These are phyloP conservation scores for Aspergillus affinis DNA, from an alignment of 495 filamentous ascomycete genomes.

Conservation along the genomic window DNA sequence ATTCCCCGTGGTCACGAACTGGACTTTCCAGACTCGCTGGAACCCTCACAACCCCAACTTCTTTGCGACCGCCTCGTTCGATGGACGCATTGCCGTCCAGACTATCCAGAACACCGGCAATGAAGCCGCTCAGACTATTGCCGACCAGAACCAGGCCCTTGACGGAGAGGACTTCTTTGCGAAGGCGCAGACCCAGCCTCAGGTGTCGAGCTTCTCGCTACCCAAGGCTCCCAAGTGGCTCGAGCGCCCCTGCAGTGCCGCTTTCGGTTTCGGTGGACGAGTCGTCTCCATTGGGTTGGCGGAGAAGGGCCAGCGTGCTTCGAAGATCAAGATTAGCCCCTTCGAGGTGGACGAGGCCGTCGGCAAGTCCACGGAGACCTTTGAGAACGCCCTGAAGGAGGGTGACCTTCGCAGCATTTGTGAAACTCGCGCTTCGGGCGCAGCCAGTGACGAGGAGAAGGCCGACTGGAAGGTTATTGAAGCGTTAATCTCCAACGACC, in stretches of 20 bases:
- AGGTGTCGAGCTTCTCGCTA: conserved; percentile 83
- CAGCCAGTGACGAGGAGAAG: conserved; percentile 85
- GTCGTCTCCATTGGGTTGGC: conserved; percentile 72
- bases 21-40: conserved; percentile 96
- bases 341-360: conserved; percentile 89
- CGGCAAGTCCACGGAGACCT: conserved; percentile 77
- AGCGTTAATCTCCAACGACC: conserved; percentile 78
- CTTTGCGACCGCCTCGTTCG: conserved; percentile 92
- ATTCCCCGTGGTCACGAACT: conserved; percentile 96
- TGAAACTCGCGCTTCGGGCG: conserved; percentile 68
- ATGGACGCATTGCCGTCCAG: conserved; percentile 90
- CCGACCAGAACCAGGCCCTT: conserved; percentile 63
- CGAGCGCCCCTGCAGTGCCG: conserved; percentile 78
- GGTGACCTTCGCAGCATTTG: conserved; percentile 79
- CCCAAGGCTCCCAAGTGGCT: conserved; percentile 88
- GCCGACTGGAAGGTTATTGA: conserved; percentile 93
- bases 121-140: conserved; percentile 47
- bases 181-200: conserved; percentile 85
- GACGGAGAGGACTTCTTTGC: conserved; percentile 98
- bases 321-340: conserved; percentile 76
- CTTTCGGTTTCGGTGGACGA: conserved; percentile 96
- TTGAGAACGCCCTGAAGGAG: conserved; percentile 77
- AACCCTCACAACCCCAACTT: conserved; percentile 90
- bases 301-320: conserved; percentile 62
- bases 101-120: conserved; percentile 83